Conservation (phyloP, 208 protist genomes). For the Tritrichomonas musculus region DNA sequence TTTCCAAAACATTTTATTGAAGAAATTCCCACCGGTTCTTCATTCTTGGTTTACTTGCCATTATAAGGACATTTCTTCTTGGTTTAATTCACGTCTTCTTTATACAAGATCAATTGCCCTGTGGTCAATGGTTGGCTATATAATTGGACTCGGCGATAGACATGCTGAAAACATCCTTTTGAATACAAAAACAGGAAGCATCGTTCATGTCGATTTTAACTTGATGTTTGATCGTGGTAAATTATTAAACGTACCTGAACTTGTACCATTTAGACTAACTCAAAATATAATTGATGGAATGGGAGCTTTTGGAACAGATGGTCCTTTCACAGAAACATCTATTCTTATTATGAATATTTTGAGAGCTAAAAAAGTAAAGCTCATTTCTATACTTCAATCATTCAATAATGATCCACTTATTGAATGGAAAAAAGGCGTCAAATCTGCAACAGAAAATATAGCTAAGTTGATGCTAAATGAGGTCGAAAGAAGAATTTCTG, state of each 20-base stretch:
- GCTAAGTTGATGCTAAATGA: background rate
- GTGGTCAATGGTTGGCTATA: slow-evolving; percentile 85
- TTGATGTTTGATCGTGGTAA: slow-evolving; percentile 89
- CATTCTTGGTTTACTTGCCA: background rate
- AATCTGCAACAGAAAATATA: background rate
- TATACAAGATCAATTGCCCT: slow-evolving; percentile 70
- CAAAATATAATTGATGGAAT: slow-evolving; percentile 55
- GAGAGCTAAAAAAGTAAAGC: background rate
- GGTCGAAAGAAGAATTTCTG: background rate
- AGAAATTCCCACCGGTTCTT: background rate
- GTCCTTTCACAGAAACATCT: slow-evolving; percentile 70
- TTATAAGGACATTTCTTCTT: background rate
- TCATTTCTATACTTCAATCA: background rate
- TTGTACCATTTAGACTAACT: slow-evolving; percentile 52
- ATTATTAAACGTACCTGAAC: slow-evolving; percentile 64
- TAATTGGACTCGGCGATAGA: slow-evolving; percentile 77
- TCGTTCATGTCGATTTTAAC: slow-evolving; percentile 75
- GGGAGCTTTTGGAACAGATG: slow-evolving; percentile 56
- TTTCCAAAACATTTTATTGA: background rate
- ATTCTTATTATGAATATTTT: slow-evolving; percentile 51
- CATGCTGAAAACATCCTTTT: slow-evolving; percentile 87
- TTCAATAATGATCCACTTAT: slow-evolving; percentile 8
- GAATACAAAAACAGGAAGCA: slow-evolving; percentile 54
- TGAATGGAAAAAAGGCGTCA: background rate
- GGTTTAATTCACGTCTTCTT: background rate